Conservation (phyloP, 331 rosid genomes). For the Ulmus americana region DNA sequence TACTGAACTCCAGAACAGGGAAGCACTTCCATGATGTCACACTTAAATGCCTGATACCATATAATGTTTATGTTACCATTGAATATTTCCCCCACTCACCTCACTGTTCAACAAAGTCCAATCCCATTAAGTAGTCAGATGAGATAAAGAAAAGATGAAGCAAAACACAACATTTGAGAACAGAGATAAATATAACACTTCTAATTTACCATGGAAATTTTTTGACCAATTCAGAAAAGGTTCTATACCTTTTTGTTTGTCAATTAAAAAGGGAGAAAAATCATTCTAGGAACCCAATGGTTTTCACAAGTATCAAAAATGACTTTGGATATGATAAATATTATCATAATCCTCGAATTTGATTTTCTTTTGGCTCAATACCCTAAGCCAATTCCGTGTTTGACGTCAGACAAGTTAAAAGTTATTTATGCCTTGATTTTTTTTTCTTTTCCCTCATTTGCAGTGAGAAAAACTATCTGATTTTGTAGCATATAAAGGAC, state of each 20-base stretch:
- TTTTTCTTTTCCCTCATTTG: too few species aligned
- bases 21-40: constrained; percentile 71
- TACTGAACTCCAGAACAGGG: constrained; percentile 65
- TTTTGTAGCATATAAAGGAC: too few species aligned
- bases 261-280: neutral
- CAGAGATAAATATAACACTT: neutral
- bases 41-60: constrained; percentile 13
- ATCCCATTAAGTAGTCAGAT: constrained; percentile 21
- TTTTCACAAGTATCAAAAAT: neutral
- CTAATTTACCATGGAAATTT: neutral
- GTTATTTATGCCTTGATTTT: too few species aligned
- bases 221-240: neutral
- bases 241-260: neutral
- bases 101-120: constrained; percentile 35
- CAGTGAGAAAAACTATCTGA: too few species aligned
- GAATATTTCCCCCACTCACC: constrained; percentile 22
- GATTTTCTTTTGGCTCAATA: too few species aligned
- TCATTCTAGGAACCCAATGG: too few species aligned
- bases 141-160: neutral
- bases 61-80: constrained; percentile 4
- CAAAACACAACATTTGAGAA: neutral
- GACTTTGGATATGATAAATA: too few species aligned
- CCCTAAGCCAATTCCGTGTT: too few species aligned
- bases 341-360: too few species aligned
- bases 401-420: too few species aligned